Percentiles rank a stretch among this genome's conserved stretches.
Conservation (phyloP, 2,329 filamentous ascomycete species). For the Epichloe hybrida region DNA sequence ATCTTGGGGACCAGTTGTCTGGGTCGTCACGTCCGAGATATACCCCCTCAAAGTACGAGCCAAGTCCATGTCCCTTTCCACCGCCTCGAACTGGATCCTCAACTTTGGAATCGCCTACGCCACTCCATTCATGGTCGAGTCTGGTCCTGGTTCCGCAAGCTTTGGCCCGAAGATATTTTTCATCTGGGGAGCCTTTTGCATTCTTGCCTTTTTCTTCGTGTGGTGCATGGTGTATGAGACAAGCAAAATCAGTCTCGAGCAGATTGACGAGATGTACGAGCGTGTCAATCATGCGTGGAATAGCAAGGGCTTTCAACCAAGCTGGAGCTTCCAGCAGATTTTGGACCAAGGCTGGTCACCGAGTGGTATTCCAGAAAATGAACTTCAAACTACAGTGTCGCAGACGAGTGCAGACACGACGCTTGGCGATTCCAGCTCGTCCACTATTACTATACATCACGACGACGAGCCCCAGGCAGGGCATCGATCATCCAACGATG, state of each 20-base stretch:
- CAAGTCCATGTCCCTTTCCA: slow-evolving; percentile 62
- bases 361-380: slow-evolving; percentile 39
- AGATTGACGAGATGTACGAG: slow-evolving; percentile 71
- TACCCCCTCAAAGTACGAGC: slow-evolving; percentile 58
- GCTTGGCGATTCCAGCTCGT: slow-evolving; percentile 24
- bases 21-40: slow-evolving; percentile 63
- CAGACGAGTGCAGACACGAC: slow-evolving; percentile 30
- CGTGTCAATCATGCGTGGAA: slow-evolving; percentile 58
- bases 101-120: slow-evolving; percentile 74
- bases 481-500: slow-evolving; percentile 32
- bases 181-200: slow-evolving; percentile 67
- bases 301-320: slow-evolving; percentile 52
- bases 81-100: slow-evolving; percentile 63
- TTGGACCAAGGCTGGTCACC: slow-evolving; percentile 47
- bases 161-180: slow-evolving; percentile 66
- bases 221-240: slow-evolving; percentile 66
- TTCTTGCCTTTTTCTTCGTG: slow-evolving; percentile 57
- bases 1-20: slow-evolving; percentile 64
- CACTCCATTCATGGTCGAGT: slow-evolving; percentile 67
- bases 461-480: slow-evolving; percentile 20
- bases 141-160: slow-evolving; percentile 52
- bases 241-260: slow-evolving; percentile 61
- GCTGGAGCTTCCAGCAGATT: slow-evolving; percentile 57
- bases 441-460: slow-evolving; percentile 25
- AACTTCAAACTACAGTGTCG: slow-evolving; percentile 34